Evolutionary conservation across 768 basidiomycete species (phyloP).

Genomic region (Lyophyllum atratum): DNA sequence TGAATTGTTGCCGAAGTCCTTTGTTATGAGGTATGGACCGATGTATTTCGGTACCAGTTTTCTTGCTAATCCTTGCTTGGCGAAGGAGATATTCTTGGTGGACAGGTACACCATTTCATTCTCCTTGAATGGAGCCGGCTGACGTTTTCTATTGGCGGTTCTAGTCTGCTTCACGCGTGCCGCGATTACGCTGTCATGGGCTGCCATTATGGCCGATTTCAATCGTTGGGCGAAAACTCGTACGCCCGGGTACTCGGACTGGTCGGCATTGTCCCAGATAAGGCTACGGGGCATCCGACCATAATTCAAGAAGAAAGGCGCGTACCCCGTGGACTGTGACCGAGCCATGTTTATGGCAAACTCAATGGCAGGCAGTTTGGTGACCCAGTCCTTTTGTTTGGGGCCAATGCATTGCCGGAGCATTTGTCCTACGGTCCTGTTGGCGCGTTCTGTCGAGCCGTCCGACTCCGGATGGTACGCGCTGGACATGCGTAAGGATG

Average conservation of each 20-base stretch:
- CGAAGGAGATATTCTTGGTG: slow-evolving; percentile 3
- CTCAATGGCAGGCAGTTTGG: slow-evolving; percentile 30
- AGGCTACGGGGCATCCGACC: slow-evolving; percentile 21
- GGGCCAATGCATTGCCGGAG: slow-evolving; percentile 21
- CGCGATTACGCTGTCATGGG: slow-evolving; percentile 31
- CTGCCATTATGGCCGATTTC: slow-evolving; percentile 19
- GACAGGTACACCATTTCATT: not conserved
- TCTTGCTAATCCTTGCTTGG: not conserved
- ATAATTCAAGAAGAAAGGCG: slow-evolving; percentile 31
- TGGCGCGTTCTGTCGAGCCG: slow-evolving; percentile 33
- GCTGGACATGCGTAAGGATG: slow-evolving; percentile 28
- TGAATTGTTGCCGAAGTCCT: not conserved
- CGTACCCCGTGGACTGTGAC: slow-evolving; percentile 32
- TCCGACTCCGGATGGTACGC: slow-evolving; percentile 17
- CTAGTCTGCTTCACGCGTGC: slow-evolving; percentile 19
- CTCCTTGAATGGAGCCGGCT: not conserved
- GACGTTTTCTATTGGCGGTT: slow-evolving; percentile 19
- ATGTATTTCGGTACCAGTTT: not conserved
- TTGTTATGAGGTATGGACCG: not conserved
- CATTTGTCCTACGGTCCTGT: slow-evolving; percentile 30
- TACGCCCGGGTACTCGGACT: slow-evolving; percentile 23
- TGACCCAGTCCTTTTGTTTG: slow-evolving; percentile 29
- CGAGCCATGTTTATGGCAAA: slow-evolving; percentile 38
- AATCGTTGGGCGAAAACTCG: slow-evolving; percentile 21
- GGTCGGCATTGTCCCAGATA: slow-evolving; percentile 11